Evolutionary conservation across 768 basidiomycete species (phyloP), one percentile per base, ranked within the genome.

Genomic region (Trametes maxima): DNA sequence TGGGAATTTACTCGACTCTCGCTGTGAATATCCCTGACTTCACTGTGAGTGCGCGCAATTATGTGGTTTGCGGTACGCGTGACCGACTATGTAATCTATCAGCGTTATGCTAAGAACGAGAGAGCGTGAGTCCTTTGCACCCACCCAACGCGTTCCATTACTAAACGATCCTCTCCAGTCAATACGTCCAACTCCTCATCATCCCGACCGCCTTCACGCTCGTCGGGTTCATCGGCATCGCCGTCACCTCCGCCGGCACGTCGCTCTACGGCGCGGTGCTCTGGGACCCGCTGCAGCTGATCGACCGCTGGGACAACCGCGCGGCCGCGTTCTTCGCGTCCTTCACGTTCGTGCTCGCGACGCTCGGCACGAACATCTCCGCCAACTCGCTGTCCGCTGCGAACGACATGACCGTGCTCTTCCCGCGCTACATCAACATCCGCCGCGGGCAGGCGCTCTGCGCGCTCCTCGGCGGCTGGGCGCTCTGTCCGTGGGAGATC

Each of bases 21-120:
- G 81, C 87, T 0, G 86, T 90, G 64, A 93, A 93, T 68, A 92
- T 93, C 59, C 88, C 92, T 1, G 94, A 95, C 73, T 93, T 95
- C 69, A 92, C 92, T 22, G 63, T 67, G 40, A 59, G 66, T 62
- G 0, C 13, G 36, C 46, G 5, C 42, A 4, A 5, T 3, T 16
- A 14, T 5, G 12, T 35, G 12, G 25, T 14, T 16, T 11, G 2
- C 14, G 7, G 10, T 22, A 36, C 22, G 33, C 24, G 43, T 19
- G 10, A 1, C 8, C 3, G 19, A 65, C 16, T 21, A 28, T 35
- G 43, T 39, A n/a, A n/a, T 40, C 44, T 46, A 5, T 3, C 35
- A 88, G 80, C 83, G 92, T 68, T 94, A 94, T 73, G 89, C 92
- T 0, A 87, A 83, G 68, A 81, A 79, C 60, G 83, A 85, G 72